Evolutionary conservation across 768 basidiomycete species (phyloP).

Genomic region (Pulveroboletus sp.): DNA sequence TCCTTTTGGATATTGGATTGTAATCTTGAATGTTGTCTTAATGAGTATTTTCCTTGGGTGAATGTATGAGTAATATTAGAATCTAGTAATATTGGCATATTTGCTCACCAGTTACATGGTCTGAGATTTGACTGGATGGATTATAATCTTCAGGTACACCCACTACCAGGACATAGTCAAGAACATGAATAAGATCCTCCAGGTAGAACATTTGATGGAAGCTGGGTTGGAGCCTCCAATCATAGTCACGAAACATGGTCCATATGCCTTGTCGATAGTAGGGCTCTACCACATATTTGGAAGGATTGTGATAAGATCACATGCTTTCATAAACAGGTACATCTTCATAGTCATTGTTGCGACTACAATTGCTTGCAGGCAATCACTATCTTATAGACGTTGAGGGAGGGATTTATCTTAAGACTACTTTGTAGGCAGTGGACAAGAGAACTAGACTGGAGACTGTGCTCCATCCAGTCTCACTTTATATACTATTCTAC

Average conservation of each 20-base stretch:
- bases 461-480: too few relatives aligned
- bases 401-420: too few relatives aligned
- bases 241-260: constrained; percentile 6
- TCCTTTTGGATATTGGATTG: too few relatives aligned
- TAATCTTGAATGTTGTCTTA: too few relatives aligned
- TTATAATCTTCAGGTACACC: background rate
- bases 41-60: too few relatives aligned
- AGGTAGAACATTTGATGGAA: constrained; percentile 14
- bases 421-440: too few relatives aligned
- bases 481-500: too few relatives aligned
- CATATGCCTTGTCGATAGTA: constrained; percentile 1
- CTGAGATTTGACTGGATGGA: background rate
- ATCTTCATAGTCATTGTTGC: too few relatives aligned
- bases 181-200: background rate
- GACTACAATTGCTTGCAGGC: too few relatives aligned
- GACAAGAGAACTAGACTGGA: too few relatives aligned
- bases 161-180: background rate
- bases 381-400: too few relatives aligned
- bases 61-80: background rate
- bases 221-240: background rate
- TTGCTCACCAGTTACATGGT: background rate
- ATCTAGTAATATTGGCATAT: background rate
- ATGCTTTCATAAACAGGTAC: constrained; percentile 3
- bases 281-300: background rate
- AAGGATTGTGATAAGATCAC: background rate